Percentiles rank a stretch among this genome's conserved stretches.
These are phyloP conservation scores for Schwanniomyces vanrijiae DNA, from an alignment of 805 yeast genomes.

Conservation along the genomic window DNA sequence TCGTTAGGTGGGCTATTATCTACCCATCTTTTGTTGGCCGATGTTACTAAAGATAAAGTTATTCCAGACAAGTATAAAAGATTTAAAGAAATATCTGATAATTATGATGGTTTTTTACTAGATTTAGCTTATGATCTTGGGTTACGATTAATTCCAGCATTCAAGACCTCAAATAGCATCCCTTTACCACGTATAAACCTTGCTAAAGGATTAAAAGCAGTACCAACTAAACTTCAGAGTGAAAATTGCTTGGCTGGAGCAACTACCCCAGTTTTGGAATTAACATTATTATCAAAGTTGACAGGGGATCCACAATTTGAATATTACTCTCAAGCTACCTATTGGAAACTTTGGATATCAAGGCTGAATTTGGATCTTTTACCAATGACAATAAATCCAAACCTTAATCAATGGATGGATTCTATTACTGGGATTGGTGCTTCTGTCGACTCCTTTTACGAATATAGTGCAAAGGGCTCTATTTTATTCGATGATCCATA, in stretches of 20 bases:
- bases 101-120: conserved; percentile 73
- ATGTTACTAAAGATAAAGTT: conserved; percentile 13
- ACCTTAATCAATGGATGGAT: conserved; percentile 54
- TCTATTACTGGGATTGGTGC: conserved; percentile 83
- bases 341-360: conserved; percentile 67
- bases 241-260: conserved; percentile 91
- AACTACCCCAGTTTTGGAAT: conserved; percentile 77
- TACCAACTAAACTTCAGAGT: conserved; percentile 44
- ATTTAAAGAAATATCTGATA: conserved; percentile 18
- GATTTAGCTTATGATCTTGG: conserved; percentile 76
- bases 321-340: conserved; percentile 57
- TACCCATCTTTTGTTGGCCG: conserved; percentile 57
- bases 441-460: conserved; percentile 86
- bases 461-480: conserved; percentile 77
- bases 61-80: conserved; percentile 31
- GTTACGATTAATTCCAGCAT: conserved; percentile 66
- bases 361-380: conserved; percentile 62
- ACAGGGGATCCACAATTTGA: conserved; percentile 77
- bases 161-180: conserved; percentile 58
- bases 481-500: conserved; percentile 64
- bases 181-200: conserved; percentile 84
- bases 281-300: conserved; percentile 69
- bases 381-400: conserved; percentile 76
- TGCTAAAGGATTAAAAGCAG: conserved; percentile 45
- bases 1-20: conserved; percentile 80